Conservation (phyloP, 2,329 filamentous ascomycete genomes). For the Atkinsonella hypoxylon region DNA sequence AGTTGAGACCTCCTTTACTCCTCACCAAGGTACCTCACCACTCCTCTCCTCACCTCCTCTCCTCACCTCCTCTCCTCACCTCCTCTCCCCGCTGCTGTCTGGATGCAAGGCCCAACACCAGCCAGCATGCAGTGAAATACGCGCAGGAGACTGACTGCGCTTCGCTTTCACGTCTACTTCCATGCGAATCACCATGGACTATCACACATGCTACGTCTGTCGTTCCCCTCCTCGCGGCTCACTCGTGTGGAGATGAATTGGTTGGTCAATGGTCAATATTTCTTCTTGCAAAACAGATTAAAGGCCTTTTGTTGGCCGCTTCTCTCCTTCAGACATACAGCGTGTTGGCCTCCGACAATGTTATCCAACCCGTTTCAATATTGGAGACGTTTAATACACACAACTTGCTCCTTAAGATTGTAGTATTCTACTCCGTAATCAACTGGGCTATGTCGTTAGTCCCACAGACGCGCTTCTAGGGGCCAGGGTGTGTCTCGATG, state of each 20-base stretch:
- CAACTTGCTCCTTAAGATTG: not conserved
- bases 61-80: too few relatives aligned
- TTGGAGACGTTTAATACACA: not conserved
- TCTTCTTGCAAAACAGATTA: slow-evolving; percentile 3
- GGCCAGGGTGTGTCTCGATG: slow-evolving; percentile 3
- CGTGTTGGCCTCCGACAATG: not conserved
- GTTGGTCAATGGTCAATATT: slow-evolving; percentile 4
- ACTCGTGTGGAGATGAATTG: not conserved
- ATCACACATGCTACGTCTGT: not conserved
- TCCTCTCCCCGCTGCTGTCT: not conserved
- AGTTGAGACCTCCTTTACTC: too few relatives aligned
- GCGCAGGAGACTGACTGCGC: not conserved
- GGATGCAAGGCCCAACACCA: not conserved
- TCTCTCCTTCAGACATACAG: not conserved
- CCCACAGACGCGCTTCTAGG: slow-evolving; percentile 6
- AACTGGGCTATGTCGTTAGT: not conserved
- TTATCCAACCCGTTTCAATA: slow-evolving; percentile 3
- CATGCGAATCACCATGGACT: not conserved
- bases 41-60: too few relatives aligned
- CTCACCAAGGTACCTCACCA: too few relatives aligned
- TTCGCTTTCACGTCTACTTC: not conserved
- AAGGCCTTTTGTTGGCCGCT: not conserved
- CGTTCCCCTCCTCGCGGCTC: not conserved
- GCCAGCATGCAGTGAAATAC: too few relatives aligned
- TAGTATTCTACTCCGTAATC: not conserved